Base-by-base conservation (phyloP, 768 basidiomycete species). In the Rhizopogon sp. region DNA sequence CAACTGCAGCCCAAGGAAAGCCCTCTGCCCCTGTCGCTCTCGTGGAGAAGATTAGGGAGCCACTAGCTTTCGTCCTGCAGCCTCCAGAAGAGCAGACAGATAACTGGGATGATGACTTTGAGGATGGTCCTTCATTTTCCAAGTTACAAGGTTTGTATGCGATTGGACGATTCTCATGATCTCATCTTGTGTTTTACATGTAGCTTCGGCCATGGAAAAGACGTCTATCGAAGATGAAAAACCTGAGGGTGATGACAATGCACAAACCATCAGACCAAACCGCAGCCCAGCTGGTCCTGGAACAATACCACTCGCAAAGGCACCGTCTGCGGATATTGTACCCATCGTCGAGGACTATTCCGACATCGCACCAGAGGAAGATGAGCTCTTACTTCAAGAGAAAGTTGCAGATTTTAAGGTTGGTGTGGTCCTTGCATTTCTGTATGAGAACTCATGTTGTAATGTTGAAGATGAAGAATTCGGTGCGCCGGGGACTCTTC, bases 81-180 rank as follows among this genome's bases (percentile, higher is more conserved):
- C 79, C 82, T 22, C 88, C 87, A 16, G 89, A 94, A 72, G 87
- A 92, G 60, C 89, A 91, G 66, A 89, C 87, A 1, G 94, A 97
- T 66, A 96, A 94, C 59, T 99, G 97, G 97, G 97, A 99, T 64
- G 92, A 94, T 59, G 97, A 99, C 65, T 99, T 99, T 60, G 93
- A 94, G 66, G 93, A 92, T 60, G 93, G 88, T 1, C 93, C 94
- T 35, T 93, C 92, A 0, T 82, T 91, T 52, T 83, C 87, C 7
- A 96, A 94, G 69, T 69, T 95, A 31, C 88, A 88, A 74, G 85
- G 83, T 79, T 58, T 39, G 54, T 61, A 54, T 13, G 11, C 39
- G 44, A 37, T 40, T 29, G 17, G 46, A 2, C 42, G 25, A 43
- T 8, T 33, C 7, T 8, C 17, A 40, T 47, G 13, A 46, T 8